Evolutionary conservation across 1,284 basidiomycete genomes (phyloP), one percentile per base, ranked within the genome.

Genomic region (Xerocomus minutiporus): DNA sequence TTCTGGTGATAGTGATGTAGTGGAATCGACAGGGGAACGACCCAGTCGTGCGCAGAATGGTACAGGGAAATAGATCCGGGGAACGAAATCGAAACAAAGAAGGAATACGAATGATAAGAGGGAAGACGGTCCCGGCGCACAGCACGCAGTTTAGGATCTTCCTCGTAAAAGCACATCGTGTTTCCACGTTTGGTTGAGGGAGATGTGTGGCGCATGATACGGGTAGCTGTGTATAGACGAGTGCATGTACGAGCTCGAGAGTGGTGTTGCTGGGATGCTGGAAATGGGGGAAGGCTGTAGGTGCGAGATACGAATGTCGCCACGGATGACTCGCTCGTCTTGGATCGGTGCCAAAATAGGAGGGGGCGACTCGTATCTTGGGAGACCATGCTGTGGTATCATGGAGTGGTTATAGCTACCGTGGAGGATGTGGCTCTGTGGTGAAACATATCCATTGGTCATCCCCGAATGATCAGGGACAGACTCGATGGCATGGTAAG

Each of bases 331-430:
- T 4, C 74, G 61, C 45, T 74, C 73, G 28, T 76, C 75, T 42
- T 81, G 80, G 46, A 82, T 78, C 3, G 80, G 80, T 20, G 80
- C 80, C 32, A 82, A 68, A 8, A 71, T 71, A 0, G 79, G 79
- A n/a, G 80, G 79, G 0, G 80, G 79, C 0, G 76, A 78, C 17
- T 74, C 72, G 52, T 76, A 79, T 28, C 77, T 68, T 7, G 68
- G 63, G n/a, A 71, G 50, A 25, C 45, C 55, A 23, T 62, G 61
- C 25, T 62, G 65, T 25, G 62, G 50, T 2, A 69, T 48, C 40
- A 73, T 62, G 7, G 64, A 56, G 7, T 74, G 64, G 38, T 60
- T 58, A 48, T 70, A 71, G 17, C 52, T 55, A 1, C 63, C 60
- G 9, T 76, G 72, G 1, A 70, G 60, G 34, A 70, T 59, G 35